Base-by-base conservation (phyloP, 176 grass and related monocot genomes). In the Hsuehochloa calcarea region DNA sequence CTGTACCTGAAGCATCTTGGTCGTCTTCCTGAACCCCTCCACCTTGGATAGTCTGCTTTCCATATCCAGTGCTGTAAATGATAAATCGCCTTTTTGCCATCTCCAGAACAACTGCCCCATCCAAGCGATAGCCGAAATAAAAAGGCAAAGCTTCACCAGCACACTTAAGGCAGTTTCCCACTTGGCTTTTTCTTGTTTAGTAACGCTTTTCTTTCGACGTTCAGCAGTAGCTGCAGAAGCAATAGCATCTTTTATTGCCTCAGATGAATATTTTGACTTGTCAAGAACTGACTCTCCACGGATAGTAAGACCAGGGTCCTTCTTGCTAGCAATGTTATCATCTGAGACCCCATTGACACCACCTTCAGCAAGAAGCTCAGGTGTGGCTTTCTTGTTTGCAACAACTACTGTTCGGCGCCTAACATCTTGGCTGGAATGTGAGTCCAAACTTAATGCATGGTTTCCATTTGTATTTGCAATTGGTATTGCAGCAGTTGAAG, bases 1-100 rank as follows among this genome's bases (percentile, higher is more conserved):
- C 75, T 97, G 95, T 14, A 88, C 79, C 75, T 97, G 95, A 86
- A 97, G 82, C 89, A 97, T 93, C 78, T 88, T 91, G 10, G 87
- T 49, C 0, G 91, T 89, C 74, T 88, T 97, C 87, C 93, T 93
- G 45, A 97, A 77, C 31, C 79, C 79, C 51, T 97, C 92, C 11
- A 97, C 87, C 75, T 91, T 84, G 65, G 90, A 90, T 75, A 95
- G 70, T 72, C 90, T 88, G 74, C 56, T 85, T 50, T 94, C 90
- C 83, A 85, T 74, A 58, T 88, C 90, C 14, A 78, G 54, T 84
- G 74, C 12, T 22, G 88, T 50, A 69, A 88, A 88, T 64, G 88
- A 38, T 25, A 84, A 54, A 74, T 85, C 67, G 2, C 90, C 88
- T 73, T 65, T 78, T 80, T 79, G 60, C 90, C 87, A 92, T 80